Evolutionary conservation across 2,329 filamentous ascomycete genomes (phyloP), one percentile per base, ranked within the genome.

Genomic region (Scytalidium lignicola): DNA sequence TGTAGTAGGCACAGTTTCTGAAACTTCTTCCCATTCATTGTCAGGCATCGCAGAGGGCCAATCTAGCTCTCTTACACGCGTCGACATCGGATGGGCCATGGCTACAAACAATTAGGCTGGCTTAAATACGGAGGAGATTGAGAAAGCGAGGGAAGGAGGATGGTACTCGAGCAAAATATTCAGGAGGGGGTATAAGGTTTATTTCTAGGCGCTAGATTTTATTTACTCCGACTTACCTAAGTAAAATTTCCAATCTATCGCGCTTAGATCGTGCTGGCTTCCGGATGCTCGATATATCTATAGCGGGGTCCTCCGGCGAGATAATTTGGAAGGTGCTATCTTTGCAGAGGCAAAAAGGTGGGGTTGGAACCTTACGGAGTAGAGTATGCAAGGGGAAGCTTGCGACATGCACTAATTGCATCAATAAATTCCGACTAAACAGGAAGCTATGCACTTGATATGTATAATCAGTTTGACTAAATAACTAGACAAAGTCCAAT

Each of bases 11-110:
- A 86, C 69, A n/a, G 76, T 79, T 51, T 74, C 66, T 42, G 71
- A 65, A 51, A 84, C 65, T 55, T 81, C 78, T 23, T 71, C 73
- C 79, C 80, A 85, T 49, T 83, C 79, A 48, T 81, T 73, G 37
- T 81, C 74, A 43, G 59, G 52, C 50, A 65, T 59, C 13, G 47
- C 44, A 15, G 62, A 62, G 12, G 62, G 60, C 61, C 61, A 63
- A 32, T 41, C 37, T 28, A 62, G 48, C 43, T 63, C 56, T 41
- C 53, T 55, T 17, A 62, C 26, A 37, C 41, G 21, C 23, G n/a
- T 23, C 17, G 12, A 19, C 12, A 23, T 28, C 28, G 46, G 17
- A 23, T 19, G 37, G 12, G 39, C 17, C 23, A 28, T 20, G 40
- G 8, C 13, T 3, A 13, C 22, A 20, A 20, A 22, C 17, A 19